Conservation (phyloP, 148 eudicot genomes). For the Pouteria glomerata region DNA sequence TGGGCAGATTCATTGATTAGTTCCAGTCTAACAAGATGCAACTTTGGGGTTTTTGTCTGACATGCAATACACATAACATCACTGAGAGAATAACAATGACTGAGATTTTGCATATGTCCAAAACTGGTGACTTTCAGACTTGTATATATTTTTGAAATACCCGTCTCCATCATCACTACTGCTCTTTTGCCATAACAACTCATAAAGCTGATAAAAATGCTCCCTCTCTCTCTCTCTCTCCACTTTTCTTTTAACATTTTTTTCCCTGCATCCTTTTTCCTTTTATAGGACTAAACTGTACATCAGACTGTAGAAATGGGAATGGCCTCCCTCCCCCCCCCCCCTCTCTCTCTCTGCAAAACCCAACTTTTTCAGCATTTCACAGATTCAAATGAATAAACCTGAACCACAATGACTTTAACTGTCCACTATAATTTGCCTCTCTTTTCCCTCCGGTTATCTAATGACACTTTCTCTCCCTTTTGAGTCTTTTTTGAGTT, state of each 20-base stretch:
- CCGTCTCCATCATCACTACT: too few species aligned
- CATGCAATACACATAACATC: background rate
- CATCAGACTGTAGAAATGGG: background rate
- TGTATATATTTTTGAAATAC: too few species aligned
- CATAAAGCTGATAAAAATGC: too few species aligned
- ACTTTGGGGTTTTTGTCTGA: constrained; percentile 4
- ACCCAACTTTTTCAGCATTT: background rate
- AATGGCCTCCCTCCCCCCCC: constrained; percentile 3
- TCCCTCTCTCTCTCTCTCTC: background rate
- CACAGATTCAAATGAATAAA: background rate
- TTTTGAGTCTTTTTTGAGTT: background rate
- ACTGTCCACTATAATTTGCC: background rate
- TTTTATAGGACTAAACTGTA: constrained; percentile 15
- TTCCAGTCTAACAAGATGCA: background rate
- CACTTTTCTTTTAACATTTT: constrained; percentile 3
- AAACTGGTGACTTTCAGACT: background rate
- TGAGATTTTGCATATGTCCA: background rate
- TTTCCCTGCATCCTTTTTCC: background rate
- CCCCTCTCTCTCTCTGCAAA: too few species aligned
- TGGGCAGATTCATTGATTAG: constrained; percentile 12
- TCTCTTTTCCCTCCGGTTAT: background rate
- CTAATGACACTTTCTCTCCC: background rate
- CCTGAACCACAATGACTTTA: background rate
- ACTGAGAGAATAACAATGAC: constrained; percentile 4
- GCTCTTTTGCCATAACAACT: too few species aligned